Percentiles rank a stretch among this genome's conserved stretches.
phyloP scores from a whole-genome alignment of 805 yeast genomes.

The Nakazawaea sp. region DNA sequence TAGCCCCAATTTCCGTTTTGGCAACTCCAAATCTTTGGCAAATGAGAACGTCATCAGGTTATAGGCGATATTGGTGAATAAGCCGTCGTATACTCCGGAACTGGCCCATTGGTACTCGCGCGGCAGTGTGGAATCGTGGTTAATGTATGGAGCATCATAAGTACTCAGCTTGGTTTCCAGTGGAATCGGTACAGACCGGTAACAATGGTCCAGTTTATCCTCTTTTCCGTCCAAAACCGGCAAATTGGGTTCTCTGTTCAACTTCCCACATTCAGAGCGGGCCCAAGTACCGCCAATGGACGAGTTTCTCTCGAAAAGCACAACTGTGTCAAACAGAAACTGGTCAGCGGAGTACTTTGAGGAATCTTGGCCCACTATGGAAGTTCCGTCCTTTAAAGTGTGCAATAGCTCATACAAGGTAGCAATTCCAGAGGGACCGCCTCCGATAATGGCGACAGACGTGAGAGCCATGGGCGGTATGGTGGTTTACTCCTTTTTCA shows the following conservation, averaged over 20 bases:
- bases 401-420: conserved; percentile 23
- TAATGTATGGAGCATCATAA: conserved; percentile 26
- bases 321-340: conserved; percentile 26
- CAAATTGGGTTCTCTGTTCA: conserved; percentile 17
- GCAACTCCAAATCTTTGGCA: conserved; percentile 16
- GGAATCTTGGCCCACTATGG: conserved; percentile 15
- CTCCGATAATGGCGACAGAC: conserved; percentile 27
- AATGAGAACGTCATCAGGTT: conserved; percentile 32
- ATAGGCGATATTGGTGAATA: conserved; percentile 35
- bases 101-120: conserved; percentile 29
- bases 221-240: conserved; percentile 5
- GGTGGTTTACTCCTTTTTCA: too few relatives aligned
- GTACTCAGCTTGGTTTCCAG: conserved; percentile 23
- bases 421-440: conserved; percentile 24
- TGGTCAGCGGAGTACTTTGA: conserved; percentile 6
- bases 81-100: conserved; percentile 29
- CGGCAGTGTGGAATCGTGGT: conserved; percentile 4
- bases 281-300: conserved; percentile 35
- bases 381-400: conserved; percentile 19
- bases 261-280: conserved; percentile 13
- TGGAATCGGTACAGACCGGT: conserved; percentile 6
- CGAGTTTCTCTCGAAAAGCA: conserved; percentile 31
- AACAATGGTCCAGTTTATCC: conserved; percentile 6
- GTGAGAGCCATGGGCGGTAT: too few relatives aligned
- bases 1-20: conserved; percentile 5